Evolutionary conservation across 176 grass and related monocot species (phyloP).

Genomic region (Avena eriantha): DNA sequence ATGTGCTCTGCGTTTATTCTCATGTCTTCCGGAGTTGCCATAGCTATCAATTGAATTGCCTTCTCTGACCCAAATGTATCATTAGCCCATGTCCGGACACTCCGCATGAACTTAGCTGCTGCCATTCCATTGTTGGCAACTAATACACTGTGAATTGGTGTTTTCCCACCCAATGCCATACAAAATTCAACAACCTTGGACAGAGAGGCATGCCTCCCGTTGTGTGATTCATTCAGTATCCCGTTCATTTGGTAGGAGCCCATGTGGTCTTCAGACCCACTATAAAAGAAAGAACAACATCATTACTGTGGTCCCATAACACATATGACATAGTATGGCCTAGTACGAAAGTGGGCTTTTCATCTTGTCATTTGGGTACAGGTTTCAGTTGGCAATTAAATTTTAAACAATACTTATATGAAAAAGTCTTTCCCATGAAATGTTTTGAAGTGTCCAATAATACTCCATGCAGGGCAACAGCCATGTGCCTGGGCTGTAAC

Average conservation of each 20-base stretch:
- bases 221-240: slow-evolving; percentile 55
- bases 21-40: slow-evolving; percentile 94
- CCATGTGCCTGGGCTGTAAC: neutral
- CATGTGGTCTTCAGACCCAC: slow-evolving; percentile 53
- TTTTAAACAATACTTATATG: neutral
- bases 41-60: slow-evolving; percentile 91
- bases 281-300: slow-evolving; percentile 36
- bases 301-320: slow-evolving; percentile 7
- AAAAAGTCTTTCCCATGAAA: slow-evolving; percentile 2
- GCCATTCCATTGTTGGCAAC: slow-evolving; percentile 99
- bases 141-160: slow-evolving; percentile 85
- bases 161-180: slow-evolving; percentile 68
- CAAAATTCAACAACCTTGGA: slow-evolving; percentile 84
- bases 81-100: slow-evolving; percentile 84
- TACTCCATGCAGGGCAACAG: neutral
- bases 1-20: slow-evolving; percentile 98
- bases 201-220: slow-evolving; percentile 44
- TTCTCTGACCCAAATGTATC: slow-evolving; percentile 93
- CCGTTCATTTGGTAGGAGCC: slow-evolving; percentile 57
- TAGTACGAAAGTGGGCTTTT: slow-evolving; percentile 28
- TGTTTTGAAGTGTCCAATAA: neutral
- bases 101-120: slow-evolving; percentile 91
- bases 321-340: neutral
- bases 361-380: neutral
- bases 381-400: slow-evolving; percentile 6